Conservation (phyloP, 495 filamentous ascomycete species). For the Neurospora sp. region DNA sequence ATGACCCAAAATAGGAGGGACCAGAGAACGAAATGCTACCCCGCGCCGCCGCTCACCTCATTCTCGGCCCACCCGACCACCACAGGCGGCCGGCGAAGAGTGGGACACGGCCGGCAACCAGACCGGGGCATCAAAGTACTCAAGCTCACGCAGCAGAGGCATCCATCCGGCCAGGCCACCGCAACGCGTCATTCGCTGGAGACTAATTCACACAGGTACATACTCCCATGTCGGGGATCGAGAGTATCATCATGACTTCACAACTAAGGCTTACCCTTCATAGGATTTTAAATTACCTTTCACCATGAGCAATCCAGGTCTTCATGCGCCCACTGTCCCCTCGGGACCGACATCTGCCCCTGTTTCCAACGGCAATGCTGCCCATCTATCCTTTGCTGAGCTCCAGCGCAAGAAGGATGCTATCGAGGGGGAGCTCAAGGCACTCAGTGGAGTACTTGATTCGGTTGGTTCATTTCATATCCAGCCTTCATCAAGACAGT, state of each 20-base stretch:
- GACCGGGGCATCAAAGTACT: neutral
- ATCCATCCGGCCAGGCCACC: neutral
- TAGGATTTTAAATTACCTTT: constrained; percentile 17
- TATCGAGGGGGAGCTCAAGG: constrained; percentile 75
- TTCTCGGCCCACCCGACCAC: neutral
- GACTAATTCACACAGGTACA: constrained; percentile 11
- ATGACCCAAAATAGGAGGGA: neutral
- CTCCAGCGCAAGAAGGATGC: constrained; percentile 63
- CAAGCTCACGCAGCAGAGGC: neutral
- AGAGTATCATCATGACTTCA: constrained; percentile 7
- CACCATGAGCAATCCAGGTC: constrained; percentile 48
- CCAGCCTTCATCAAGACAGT: neutral
- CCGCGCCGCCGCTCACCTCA: constrained; percentile 8
- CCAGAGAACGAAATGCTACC: constrained; percentile 3
- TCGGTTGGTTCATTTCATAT: constrained; percentile 50
- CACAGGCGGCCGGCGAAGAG: neutral
- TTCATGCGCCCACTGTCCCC: constrained; percentile 66
- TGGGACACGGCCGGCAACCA: neutral
- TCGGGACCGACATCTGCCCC: constrained; percentile 54
- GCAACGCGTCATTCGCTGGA: constrained; percentile 20
- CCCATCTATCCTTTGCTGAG: constrained; percentile 50
- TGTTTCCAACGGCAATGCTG: constrained; percentile 40
- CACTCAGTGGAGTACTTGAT: constrained; percentile 73
- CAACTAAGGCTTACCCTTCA: constrained; percentile 3
- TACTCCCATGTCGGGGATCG: constrained; percentile 5